These are phyloP conservation scores for Xylaria polymorpha DNA, from an alignment of 2,329 filamentous ascomycete species.

Conservation along the genomic window DNA sequence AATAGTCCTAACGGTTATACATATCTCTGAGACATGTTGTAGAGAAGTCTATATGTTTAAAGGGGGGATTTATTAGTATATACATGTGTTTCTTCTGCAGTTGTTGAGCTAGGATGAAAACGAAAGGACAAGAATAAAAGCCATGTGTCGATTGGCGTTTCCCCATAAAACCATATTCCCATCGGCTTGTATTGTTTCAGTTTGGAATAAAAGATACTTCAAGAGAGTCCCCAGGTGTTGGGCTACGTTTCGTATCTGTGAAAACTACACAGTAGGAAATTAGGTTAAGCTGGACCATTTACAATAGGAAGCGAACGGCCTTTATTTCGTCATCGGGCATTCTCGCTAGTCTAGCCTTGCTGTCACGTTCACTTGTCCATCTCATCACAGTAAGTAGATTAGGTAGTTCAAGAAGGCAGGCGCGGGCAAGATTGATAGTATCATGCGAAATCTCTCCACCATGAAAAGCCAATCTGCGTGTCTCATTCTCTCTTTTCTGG, in stretches of 20 bases:
- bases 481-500: constrained; percentile 8
- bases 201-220: not conserved
- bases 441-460: not conserved
- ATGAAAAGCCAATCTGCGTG: not conserved
- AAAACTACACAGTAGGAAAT: no score
- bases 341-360: not conserved
- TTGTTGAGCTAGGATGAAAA: no score
- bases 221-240: not conserved
- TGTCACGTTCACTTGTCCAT: not conserved
- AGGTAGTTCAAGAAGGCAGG: not conserved
- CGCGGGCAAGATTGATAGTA: not conserved
- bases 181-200: not conserved
- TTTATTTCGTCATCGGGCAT: not conserved
- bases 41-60: not conserved
- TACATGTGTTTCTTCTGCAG: not conserved
- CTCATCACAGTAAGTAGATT: not conserved
- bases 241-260: no score
- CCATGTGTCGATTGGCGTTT: no score
- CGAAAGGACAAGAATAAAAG: no score
- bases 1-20: not conserved
- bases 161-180: no score
- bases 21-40: not conserved
- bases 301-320: not conserved
- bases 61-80: not conserved
- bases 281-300: no score